Percentiles rank a stretch among this genome's conserved stretches.
Evolutionary conservation across 495 filamentous ascomycete species (phyloP).

Genomic region (Sordaria brevicollis): DNA sequence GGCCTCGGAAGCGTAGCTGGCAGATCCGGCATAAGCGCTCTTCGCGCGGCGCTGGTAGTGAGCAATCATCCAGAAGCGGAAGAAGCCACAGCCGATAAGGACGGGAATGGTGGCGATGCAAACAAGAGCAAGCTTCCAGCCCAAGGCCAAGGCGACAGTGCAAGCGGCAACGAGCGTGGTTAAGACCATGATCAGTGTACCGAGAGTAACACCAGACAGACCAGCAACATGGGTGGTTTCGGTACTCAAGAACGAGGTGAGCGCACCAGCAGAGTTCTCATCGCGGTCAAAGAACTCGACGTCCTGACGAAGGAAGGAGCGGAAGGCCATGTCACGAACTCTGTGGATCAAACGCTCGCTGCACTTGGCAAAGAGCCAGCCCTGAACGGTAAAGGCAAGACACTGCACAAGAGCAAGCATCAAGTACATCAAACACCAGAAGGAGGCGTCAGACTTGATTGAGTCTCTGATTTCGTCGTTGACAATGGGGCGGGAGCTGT

Average conservation of each 20-base stretch:
- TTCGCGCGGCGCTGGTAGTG: constrained; percentile 66
- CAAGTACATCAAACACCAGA: constrained; percentile 91
- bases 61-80: constrained; percentile 62
- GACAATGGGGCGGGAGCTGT: constrained; percentile 24
- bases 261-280: constrained; percentile 69
- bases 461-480: constrained; percentile 21
- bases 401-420: constrained; percentile 80
- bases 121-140: constrained; percentile 86
- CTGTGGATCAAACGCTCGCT: constrained; percentile 72
- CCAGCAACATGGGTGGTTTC: constrained; percentile 77
- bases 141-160: constrained; percentile 54
- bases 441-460: constrained; percentile 60
- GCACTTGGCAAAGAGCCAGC: constrained; percentile 66
- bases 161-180: constrained; percentile 65
- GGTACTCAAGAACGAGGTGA: constrained; percentile 80
- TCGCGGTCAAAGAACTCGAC: constrained; percentile 81
- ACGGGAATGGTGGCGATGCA: constrained; percentile 73
- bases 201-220: constrained; percentile 70
- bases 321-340: constrained; percentile 69
- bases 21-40: constrained; percentile 60
- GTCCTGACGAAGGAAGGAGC: constrained; percentile 80
- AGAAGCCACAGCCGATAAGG: constrained; percentile 74
- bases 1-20: constrained; percentile 80
- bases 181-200: constrained; percentile 64
- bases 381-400: constrained; percentile 56